phyloP scores from a whole-genome alignment of 2,329 filamentous ascomycete species.

The Arachnomyces sp. region DNA sequence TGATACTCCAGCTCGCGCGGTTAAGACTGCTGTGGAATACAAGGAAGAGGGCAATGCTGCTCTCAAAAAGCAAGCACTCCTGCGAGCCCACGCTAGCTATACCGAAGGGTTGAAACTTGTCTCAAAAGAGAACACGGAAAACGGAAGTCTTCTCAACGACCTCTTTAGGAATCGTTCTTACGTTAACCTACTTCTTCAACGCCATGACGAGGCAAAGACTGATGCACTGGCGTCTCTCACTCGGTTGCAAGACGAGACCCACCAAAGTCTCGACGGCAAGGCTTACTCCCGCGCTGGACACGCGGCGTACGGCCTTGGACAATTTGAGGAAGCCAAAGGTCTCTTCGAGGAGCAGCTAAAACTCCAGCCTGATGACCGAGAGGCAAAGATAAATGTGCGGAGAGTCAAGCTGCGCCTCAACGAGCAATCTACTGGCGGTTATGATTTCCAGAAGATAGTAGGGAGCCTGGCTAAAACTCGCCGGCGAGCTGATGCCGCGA shows the following conservation, averaged over 20 bases:
- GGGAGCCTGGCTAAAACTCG: neutral
- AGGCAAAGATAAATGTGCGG: conserved; percentile 1
- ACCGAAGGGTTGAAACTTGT: conserved; percentile 16
- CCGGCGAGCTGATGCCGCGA: conserved; percentile 23
- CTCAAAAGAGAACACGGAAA: conserved; percentile 11
- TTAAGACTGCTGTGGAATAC: conserved; percentile 14
- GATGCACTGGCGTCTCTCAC: conserved; percentile 24
- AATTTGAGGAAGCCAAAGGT: conserved; percentile 9
- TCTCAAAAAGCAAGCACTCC: conserved; percentile 15
- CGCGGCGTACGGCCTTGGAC: conserved; percentile 13
- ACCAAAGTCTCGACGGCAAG: conserved; percentile 18
- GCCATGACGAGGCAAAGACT: conserved; percentile 22
- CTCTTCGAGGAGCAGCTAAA: conserved; percentile 8
- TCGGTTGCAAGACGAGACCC: conserved; percentile 18
- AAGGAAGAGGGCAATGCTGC: conserved; percentile 22
- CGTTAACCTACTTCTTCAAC: conserved; percentile 23
- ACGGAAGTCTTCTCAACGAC: conserved; percentile 22
- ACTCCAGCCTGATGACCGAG: conserved; percentile 9
- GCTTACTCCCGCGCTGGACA: conserved; percentile 13
- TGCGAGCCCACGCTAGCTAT: conserved; percentile 21
- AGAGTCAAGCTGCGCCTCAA: conserved; percentile 6
- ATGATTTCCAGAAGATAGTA: neutral
- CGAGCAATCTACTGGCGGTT: conserved; percentile 6
- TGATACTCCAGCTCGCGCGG: neutral
- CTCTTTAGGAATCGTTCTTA: conserved; percentile 26